These are phyloP conservation scores for Blastosporella zonata DNA, from an alignment of 1,284 basidiomycete species.

Conservation along the genomic window DNA sequence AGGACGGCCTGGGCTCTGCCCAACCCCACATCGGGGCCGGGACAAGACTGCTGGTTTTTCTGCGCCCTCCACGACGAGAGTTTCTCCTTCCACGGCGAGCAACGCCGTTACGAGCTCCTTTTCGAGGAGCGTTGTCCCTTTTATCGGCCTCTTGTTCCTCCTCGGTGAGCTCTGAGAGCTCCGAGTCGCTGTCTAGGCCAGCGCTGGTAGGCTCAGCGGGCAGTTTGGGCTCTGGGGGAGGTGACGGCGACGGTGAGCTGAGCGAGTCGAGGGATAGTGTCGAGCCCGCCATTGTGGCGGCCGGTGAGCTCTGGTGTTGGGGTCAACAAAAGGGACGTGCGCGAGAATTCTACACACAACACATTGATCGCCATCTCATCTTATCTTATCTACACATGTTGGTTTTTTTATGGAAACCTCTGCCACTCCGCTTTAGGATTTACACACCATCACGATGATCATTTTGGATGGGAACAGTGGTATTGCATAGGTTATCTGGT, in stretches of 20 bases:
- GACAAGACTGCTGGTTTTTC: conserved; percentile 64
- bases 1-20: conserved; percentile 52
- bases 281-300: conserved; percentile 48
- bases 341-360: conserved; percentile 38
- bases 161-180: conserved; percentile 78
- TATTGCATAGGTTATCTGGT: too few species aligned
- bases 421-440: neutral
- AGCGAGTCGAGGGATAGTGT: conserved; percentile 60
- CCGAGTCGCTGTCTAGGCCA: conserved; percentile 62
- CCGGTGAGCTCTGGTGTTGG: conserved; percentile 30
- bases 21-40: conserved; percentile 78
- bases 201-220: conserved; percentile 31
- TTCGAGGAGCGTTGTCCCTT: conserved; percentile 20
- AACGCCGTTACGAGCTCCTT: conserved; percentile 11
- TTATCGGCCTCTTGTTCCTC: conserved; percentile 59
- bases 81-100: conserved; percentile 20
- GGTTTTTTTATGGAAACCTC: conserved; percentile 1
- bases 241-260: conserved; percentile 55
- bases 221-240: conserved; percentile 31
- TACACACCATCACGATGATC: too few species aligned
- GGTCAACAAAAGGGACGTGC: conserved; percentile 41
- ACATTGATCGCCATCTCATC: conserved; percentile 33
- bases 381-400: conserved; percentile 28
- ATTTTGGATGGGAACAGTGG: too few species aligned
- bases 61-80: conserved; percentile 33